These are phyloP conservation scores for Lipomyces spencermartinsiae DNA, from an alignment of 805 yeast genomes.

Conservation along the genomic window DNA sequence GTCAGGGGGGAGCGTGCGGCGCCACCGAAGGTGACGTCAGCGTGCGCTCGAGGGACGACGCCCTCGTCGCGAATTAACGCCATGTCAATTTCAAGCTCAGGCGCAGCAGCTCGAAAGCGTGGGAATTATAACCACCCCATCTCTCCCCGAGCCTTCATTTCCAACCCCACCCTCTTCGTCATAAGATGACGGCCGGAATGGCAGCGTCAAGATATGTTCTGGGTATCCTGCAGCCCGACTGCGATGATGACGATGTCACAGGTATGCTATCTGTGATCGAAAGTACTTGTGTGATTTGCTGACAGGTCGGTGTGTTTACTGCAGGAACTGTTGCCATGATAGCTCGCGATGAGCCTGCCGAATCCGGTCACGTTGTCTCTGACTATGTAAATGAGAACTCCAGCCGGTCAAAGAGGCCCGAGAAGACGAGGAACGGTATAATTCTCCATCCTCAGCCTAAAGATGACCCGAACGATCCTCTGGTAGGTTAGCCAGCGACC, in stretches of 20 bases:
- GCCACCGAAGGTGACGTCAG: too few species aligned
- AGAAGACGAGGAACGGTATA: constrained; percentile 56
- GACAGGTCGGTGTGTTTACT: neutral
- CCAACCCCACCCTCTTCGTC: neutral
- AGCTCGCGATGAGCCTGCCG: neutral
- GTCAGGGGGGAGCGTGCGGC: too few species aligned
- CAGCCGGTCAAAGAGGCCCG: constrained; percentile 45
- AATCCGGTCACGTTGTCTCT: constrained; percentile 9
- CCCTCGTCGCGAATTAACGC: too few species aligned
- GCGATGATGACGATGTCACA: constrained; percentile 27
- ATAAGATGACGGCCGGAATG: neutral
- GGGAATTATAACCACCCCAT: neutral
- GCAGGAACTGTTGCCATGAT: constrained; percentile 37
- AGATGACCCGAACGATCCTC: constrained; percentile 67
- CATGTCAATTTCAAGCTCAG: too few species aligned
- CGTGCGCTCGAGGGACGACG: too few species aligned
- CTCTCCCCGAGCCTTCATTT: neutral
- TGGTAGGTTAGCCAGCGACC: constrained; percentile 37
- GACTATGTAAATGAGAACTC: constrained; percentile 19
- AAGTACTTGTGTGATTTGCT: neutral
- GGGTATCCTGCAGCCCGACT: constrained; percentile 32
- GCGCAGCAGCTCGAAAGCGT: too few species aligned
- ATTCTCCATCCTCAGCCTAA: constrained; percentile 68
- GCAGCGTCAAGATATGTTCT: neutral
- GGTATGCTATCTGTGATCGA: constrained; percentile 22